These are phyloP conservation scores for Fragilaria radians DNA, from an alignment of 108 stramenopile genomes.

Conservation along the genomic window DNA sequence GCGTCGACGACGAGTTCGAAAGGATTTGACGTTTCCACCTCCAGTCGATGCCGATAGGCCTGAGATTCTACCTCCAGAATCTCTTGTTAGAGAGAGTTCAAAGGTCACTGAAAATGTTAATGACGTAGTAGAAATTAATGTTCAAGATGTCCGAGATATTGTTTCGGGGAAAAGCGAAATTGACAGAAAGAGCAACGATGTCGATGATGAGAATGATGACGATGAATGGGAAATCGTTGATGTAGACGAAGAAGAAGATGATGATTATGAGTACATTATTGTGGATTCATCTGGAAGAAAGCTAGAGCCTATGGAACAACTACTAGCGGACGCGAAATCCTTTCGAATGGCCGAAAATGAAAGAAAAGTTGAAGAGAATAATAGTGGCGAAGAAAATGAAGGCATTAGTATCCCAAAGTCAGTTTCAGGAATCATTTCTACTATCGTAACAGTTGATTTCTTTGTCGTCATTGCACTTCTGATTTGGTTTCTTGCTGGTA, in stretches of 20 bases:
- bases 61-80: too few species aligned
- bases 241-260: slow-evolving; percentile 2
- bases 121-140: slow-evolving; percentile 40
- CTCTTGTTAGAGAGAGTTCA: not conserved
- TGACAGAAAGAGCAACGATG: not conserved
- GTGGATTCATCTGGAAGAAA: not conserved
- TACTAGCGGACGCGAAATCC: slow-evolving; percentile 4
- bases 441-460: slow-evolving; percentile 88
- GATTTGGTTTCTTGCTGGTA: slow-evolving; percentile 85
- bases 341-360: not conserved
- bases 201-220: not conserved
- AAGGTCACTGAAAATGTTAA: slow-evolving; percentile 22
- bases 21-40: not conserved
- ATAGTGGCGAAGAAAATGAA: not conserved
- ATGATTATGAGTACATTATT: slow-evolving; percentile 20
- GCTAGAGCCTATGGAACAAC: slow-evolving; percentile 46
- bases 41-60: too few species aligned
- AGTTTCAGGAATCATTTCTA: slow-evolving; percentile 59
- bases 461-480: slow-evolving; percentile 82
- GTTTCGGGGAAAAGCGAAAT: slow-evolving; percentile 25
- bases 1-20: not conserved
- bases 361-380: not conserved
- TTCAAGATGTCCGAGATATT: slow-evolving; percentile 51
- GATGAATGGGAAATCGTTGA: not conserved
- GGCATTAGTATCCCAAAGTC: slow-evolving; percentile 20